Base-by-base conservation (phyloP, 352 stramenopile genomes). In the Phytopythium chamaehyphon region DNA sequence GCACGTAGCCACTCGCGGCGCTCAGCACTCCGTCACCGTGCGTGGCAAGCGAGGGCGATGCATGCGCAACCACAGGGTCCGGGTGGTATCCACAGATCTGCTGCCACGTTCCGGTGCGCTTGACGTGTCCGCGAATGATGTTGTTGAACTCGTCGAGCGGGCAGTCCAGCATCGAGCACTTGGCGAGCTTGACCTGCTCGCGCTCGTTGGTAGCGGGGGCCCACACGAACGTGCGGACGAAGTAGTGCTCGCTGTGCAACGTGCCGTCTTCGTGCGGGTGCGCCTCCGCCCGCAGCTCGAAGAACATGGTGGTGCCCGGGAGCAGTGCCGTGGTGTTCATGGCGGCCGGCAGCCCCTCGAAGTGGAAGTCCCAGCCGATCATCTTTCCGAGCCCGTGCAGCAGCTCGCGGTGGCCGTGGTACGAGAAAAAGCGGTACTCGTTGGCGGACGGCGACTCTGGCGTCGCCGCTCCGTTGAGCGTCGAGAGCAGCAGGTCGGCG, bases 221-320 rank as follows among this genome's bases (percentile, higher is more conserved):
- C 81, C 82, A 94, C 35, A 94, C 65, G 51, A 72, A 91, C 26
- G 73, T 90, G 57, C 78, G 66, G 39, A 94, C 67, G 38, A 83
- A 84, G 51, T 90, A 90, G 3, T 52, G 38, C 47, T 88, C 73
- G 19, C 55, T 53, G 2, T 45, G 47, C 8, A 56, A 53, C 18
- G 58, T 59, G 15, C 62, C 43, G 36, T 65, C 56, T 18, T 54
- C 14, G 21, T 46, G 37, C 16, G 65, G 47, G 47, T 63, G 44
- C 42, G 37, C 50, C 7, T 59, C 56, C 2, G 71, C 70, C 37
- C 83, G 83, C 24, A 93, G 57, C 61, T 93, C 83, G 46, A 93
- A 93, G 46, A 90, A 84, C 69, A 93, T 82, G 35, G 83, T 88
- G 11, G 83, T 89, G 44, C 67, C 83, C 0, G 83, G 83, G 45